Evolutionary conservation across 176 grass and related monocot genomes (phyloP), one percentile per base, ranked within the genome.

Genomic region (Sorghum bicolor): DNA sequence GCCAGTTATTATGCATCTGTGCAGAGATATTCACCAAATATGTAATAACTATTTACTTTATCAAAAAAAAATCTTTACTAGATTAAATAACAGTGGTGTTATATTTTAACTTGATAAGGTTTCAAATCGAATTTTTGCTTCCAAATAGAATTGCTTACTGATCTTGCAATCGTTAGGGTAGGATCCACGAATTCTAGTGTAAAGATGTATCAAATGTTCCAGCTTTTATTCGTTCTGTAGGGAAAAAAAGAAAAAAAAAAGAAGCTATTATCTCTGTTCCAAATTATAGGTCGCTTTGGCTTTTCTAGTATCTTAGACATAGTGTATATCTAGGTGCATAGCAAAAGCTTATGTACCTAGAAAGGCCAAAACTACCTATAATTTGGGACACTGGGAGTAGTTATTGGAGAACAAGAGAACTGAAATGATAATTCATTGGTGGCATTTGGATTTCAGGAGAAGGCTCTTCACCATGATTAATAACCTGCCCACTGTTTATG

Each of bases 401-500:
- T 68, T 61, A 57, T 47, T 31, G 10, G 5, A 45, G 30, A 68
- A 37, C 38, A 77, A 25, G 70, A n/a, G 52, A 57, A 57, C 12
- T 25, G 57, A 61, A 66, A 68, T 55, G 61, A 74, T 47, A 68
- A 41, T 74, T 63, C 36, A 41, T 68, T 67, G 14, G 17, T 88
- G 76, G 13, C 32, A 52, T 74, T 80, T 72, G 24, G 78, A 89
- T 97, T 92, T 85, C 89, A 92, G 95, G 92, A 89, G 72, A 73
- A 84, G 78, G 44, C 92, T 97, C 41, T 97, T 92, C 70, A 86
- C 82, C 55, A 89, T 97, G 95, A 91, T 93, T 43, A 97, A 92
- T 40, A 63, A 80, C 53, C 90, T 97, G 34, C 92, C 95, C 67
- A 97, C 92, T 67, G 86, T 97, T 33, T 97, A 91, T 80, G 92